A percentile compares a stretch with the other conserved stretches of the same genome.
Evolutionary conservation across 805 yeast species (phyloP).

Genomic region (Barnettozyma pratensis): DNA sequence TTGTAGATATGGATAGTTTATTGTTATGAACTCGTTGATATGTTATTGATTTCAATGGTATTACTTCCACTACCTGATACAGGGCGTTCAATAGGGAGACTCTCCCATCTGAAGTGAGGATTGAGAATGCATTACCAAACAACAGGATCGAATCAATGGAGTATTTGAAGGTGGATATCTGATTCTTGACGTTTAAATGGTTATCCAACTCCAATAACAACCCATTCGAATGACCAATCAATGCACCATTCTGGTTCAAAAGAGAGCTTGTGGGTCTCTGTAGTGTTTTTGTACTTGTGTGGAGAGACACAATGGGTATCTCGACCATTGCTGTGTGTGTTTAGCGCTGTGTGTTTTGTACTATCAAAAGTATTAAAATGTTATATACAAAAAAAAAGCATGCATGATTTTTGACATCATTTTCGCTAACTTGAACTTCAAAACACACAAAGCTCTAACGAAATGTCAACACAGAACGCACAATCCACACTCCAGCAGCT

Average conservation of each 20-base stretch:
- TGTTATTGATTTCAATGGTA: conserved; percentile 5
- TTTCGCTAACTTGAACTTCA: background rate
- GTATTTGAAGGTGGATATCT: background rate
- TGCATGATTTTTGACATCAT: background rate
- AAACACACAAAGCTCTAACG: background rate
- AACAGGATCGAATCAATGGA: background rate
- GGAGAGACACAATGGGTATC: background rate
- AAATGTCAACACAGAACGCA: background rate
- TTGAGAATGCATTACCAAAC: background rate
- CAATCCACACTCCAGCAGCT: background rate
- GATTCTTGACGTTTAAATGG: background rate
- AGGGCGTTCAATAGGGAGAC: conserved; percentile 4
- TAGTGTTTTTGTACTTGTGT: background rate
- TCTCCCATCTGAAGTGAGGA: background rate
- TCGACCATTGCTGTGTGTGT: background rate
- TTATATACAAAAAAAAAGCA: no score
- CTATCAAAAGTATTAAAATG: no score
- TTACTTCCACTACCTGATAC: background rate
- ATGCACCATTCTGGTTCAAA: background rate
- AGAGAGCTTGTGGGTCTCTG: background rate
- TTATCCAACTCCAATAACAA: background rate
- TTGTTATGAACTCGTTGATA: background rate
- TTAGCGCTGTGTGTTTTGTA: no score
- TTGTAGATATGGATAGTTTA: conserved; percentile 14
- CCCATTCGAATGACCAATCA: background rate